Percentiles rank a stretch among this genome's conserved stretches.
Evolutionary conservation across 352 stramenopile species (phyloP).

Genomic region (Globisporangium cystogenes): DNA sequence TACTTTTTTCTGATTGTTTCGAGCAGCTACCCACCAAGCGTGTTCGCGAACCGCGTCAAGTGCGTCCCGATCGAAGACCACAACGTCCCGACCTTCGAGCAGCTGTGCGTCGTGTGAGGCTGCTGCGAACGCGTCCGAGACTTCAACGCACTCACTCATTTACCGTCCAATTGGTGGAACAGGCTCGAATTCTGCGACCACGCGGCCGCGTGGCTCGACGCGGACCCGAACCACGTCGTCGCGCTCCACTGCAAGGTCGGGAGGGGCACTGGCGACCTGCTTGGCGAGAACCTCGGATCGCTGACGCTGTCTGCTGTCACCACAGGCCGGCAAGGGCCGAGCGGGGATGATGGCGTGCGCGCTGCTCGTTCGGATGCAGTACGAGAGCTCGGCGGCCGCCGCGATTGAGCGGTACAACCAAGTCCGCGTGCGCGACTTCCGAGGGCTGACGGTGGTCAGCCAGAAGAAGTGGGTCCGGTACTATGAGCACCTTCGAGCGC

Average conservation of each 20-base stretch:
- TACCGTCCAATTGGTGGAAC: background rate
- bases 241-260: conserved; percentile 70
- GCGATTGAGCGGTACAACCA: conserved; percentile 70
- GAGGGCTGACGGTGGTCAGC: conserved; percentile 57
- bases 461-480: conserved; percentile 75
- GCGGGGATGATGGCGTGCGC: conserved; percentile 80
- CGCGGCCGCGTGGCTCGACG: conserved; percentile 49
- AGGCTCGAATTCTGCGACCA: conserved; percentile 74
- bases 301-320: background rate
- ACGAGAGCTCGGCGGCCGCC: conserved; percentile 25
- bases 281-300: background rate
- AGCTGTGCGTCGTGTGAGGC: conserved; percentile 29
- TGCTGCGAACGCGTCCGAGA: background rate
- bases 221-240: conserved; percentile 34
- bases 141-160: background rate
- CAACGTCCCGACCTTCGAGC: conserved; percentile 60
- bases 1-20: no score
- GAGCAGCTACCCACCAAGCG: conserved; percentile 38
- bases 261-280: background rate
- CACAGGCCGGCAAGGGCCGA: conserved; percentile 58
- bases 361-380: conserved; percentile 64
- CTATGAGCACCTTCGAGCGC: conserved; percentile 27
- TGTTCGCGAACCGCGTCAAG: conserved; percentile 44
- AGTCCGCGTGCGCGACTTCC: conserved; percentile 44
- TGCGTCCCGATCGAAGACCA: conserved; percentile 70